Evolutionary conservation across 2,329 filamentous ascomycete species (phyloP).

Genomic region (Fusarium annulatum): DNA sequence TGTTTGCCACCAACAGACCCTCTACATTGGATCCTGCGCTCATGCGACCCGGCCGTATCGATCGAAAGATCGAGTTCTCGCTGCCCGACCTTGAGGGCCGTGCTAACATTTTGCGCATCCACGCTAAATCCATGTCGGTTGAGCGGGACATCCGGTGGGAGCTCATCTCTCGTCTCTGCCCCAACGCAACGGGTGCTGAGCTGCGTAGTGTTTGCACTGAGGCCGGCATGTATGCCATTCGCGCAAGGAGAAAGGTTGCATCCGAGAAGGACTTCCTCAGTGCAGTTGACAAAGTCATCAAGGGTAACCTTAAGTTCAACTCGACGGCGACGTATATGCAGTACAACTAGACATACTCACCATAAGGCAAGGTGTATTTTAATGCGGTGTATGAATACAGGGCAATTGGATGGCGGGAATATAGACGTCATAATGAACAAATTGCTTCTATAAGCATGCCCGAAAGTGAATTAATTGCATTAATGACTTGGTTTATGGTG

Average conservation of each 20-base stretch:
- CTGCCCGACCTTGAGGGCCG: conserved; percentile 96
- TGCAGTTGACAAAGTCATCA: conserved; percentile 99
- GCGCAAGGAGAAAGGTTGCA: conserved; percentile 93
- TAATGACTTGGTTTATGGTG: background rate
- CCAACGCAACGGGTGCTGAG: conserved; percentile 96
- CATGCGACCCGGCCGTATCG: conserved; percentile 97
- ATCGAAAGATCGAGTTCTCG: conserved; percentile 98
- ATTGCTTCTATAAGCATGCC: conserved; percentile 18
- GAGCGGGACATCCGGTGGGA: conserved; percentile 99
- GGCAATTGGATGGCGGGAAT: conserved; percentile 40
- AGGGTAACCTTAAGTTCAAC: conserved; percentile 99
- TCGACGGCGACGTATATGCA: conserved; percentile 98
- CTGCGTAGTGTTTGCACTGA: conserved; percentile 96
- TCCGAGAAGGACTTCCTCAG: conserved; percentile 99
- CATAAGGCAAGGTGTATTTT: conserved; percentile 41
- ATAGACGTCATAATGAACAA: conserved; percentile 41
- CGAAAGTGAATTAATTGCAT: background rate
- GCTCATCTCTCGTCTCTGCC: conserved; percentile 95
- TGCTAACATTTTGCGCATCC: conserved; percentile 96
- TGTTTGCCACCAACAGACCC: conserved; percentile 98
- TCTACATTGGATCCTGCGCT: conserved; percentile 96
- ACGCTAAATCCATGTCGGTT: conserved; percentile 99
- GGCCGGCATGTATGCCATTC: conserved; percentile 98
- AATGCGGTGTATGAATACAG: conserved; percentile 51
- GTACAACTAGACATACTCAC: conserved; percentile 80